Evolutionary conservation across 768 basidiomycete genomes (phyloP).

Genomic region (Baorangia bicolor): DNA sequence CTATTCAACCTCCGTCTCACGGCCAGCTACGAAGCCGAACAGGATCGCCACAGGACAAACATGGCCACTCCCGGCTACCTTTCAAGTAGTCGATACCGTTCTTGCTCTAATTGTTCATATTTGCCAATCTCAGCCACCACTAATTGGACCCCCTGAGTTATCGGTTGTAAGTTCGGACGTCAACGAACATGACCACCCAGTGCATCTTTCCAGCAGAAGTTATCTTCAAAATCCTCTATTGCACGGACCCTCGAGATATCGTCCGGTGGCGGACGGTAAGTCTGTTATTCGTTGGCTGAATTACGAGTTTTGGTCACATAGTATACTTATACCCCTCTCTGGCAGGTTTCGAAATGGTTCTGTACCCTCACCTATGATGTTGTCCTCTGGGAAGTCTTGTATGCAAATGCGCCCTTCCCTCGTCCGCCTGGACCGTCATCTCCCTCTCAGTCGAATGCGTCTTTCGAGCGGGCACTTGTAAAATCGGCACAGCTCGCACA

Average conservation of each 20-base stretch:
- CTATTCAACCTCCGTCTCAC: no score
- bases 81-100: no score
- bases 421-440: background rate
- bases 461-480: slow-evolving; percentile 2
- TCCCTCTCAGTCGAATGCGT: background rate
- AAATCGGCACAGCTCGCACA: background rate
- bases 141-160: no score
- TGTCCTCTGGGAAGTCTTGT: background rate
- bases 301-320: background rate
- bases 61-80: no score
- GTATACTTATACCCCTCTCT: background rate
- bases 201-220: slow-evolving; percentile 1
- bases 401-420: background rate
- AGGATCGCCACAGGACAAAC: no score
- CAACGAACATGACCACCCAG: background rate
- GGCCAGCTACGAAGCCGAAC: no score
- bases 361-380: background rate
- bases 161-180: background rate
- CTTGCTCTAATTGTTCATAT: no score
- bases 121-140: no score
- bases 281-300: background rate
- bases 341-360: slow-evolving; percentile 7
- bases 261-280: background rate
- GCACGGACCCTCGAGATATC: background rate
- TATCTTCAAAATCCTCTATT: background rate